Evolutionary conservation across 1,284 basidiomycete species (phyloP), one percentile per base, ranked within the genome.

Genomic region (Singerocomus inundabilis): DNA sequence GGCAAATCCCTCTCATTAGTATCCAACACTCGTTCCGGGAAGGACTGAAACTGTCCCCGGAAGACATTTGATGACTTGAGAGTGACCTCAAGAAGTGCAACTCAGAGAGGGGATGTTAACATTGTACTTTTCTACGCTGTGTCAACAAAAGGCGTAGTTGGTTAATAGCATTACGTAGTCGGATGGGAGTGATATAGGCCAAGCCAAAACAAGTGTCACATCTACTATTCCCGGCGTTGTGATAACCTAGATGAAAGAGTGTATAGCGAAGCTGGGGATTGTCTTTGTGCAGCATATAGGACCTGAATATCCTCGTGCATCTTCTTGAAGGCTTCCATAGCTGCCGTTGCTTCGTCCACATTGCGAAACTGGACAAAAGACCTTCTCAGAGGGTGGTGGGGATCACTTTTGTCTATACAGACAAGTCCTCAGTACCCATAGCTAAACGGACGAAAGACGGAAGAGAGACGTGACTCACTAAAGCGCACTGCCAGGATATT

Each of bases 341-440:
- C 64, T 36, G 58, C 44, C 12, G 45, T 57, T 7, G 64, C 67
- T 4, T 44, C 15, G 15, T 53, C 9, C 32, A 55, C 53, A 15
- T 52, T 15, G 5, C 37, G 50, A 38, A 70, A 69, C 43, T 66
- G 59, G 21, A 67, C 9, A 39, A 67, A 66, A 12, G 44, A 63
- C 10, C 21, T 45, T 48, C 47, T 55, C 30, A 18, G 28, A 21
- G 37, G 11, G n/a, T 29, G 30, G 11, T 26, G 21, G 1, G 13
- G 26, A 18, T 55, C 40, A 21, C 30, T 59, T 48, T 16, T 52
- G 28, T 42, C 53, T 56, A 29, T 13, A 21, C 29, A 26, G 13
- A 13, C 6, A 10, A 10, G 1, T 18, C 12, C 1, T 65, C 16
- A 59, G 36, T 13, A 46, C n/a, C 13, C 5, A 30, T 5, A 25